A percentile compares a stretch with the other conserved stretches of the same genome.
These are phyloP conservation scores for Pezicula neosporulosa DNA, from an alignment of 2,329 filamentous ascomycete species.

Conservation along the genomic window DNA sequence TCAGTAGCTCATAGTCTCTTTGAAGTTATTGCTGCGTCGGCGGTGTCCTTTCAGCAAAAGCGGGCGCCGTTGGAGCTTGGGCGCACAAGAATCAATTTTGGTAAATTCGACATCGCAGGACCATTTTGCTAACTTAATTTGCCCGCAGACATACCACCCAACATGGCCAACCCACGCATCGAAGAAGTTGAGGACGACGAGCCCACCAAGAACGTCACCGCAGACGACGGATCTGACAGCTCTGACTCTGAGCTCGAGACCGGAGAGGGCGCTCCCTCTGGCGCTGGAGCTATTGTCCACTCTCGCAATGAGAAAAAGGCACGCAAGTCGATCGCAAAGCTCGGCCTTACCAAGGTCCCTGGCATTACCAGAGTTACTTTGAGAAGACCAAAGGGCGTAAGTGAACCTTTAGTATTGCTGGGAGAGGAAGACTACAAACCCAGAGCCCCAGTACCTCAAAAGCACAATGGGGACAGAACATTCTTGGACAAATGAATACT, in stretches of 20 bases:
- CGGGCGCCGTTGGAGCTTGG: background rate
- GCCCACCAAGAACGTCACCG: conserved; percentile 75
- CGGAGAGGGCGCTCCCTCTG: conserved; percentile 61
- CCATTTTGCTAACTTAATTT: conserved; percentile 19
- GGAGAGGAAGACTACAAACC: background rate
- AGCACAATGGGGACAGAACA: background rate
- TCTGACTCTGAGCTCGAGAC: conserved; percentile 77
- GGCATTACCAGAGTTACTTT: conserved; percentile 98
- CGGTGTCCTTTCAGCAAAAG: background rate
- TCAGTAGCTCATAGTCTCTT: conserved; percentile 8
- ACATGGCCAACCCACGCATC: conserved; percentile 96
- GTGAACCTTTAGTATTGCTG: conserved; percentile 37
- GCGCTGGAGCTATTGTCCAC: conserved; percentile 87
- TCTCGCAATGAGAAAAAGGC: conserved; percentile 99
- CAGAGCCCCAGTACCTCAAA: background rate
- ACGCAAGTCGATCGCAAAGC: conserved; percentile 97
- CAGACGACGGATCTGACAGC: conserved; percentile 66
- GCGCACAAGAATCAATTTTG: conserved; percentile 23
- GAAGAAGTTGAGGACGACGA: conserved; percentile 95
- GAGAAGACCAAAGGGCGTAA: conserved; percentile 97
- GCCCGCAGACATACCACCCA: conserved; percentile 38
- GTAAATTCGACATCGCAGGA: conserved; percentile 9
- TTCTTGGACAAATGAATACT: background rate
- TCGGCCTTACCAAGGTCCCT: conserved; percentile 91
- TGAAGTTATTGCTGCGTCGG: background rate